A percentile compares a stretch with the other conserved stretches of the same genome.
Conservation (phyloP, 75 land plant species). For the Cupressus sempervirens region DNA sequence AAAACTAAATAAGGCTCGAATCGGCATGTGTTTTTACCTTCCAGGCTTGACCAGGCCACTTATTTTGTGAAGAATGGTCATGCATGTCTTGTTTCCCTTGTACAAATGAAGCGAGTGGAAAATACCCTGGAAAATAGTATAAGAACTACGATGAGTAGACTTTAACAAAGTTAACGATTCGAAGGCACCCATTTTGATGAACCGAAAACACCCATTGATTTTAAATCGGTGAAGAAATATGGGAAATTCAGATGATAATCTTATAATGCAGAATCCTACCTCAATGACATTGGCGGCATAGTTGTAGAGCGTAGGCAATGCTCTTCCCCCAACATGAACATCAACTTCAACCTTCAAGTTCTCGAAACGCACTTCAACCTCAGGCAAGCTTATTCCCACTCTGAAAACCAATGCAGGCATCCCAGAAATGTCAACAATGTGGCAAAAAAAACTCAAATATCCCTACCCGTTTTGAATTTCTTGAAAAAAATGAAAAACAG, state of each 20-base stretch:
- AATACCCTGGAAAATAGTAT: neutral
- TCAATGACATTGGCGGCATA: conserved; percentile 15
- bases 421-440: conserved; percentile 9
- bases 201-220: no score
- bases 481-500: neutral
- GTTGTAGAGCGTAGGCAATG: conserved; percentile 27
- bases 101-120: conserved; percentile 8
- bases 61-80: conserved; percentile 38
- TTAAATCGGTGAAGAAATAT: no score
- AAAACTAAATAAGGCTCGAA: neutral
- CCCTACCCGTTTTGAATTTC: neutral
- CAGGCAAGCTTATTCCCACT: conserved; percentile 2
- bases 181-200: no score
- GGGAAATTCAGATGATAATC: no score
- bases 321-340: conserved; percentile 21
- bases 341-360: conserved; percentile 17
- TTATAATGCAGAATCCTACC: conserved; percentile 3
- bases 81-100: conserved; percentile 24
- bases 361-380: conserved; percentile 35
- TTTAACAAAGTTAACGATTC: no score
- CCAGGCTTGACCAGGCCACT: conserved; percentile 50
- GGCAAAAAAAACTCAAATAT: neutral
- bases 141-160: no score
- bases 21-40: conserved; percentile 16
- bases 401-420: neutral